Base-by-base conservation (phyloP, 1,284 basidiomycete species). In the Sparassis latifolia region DNA sequence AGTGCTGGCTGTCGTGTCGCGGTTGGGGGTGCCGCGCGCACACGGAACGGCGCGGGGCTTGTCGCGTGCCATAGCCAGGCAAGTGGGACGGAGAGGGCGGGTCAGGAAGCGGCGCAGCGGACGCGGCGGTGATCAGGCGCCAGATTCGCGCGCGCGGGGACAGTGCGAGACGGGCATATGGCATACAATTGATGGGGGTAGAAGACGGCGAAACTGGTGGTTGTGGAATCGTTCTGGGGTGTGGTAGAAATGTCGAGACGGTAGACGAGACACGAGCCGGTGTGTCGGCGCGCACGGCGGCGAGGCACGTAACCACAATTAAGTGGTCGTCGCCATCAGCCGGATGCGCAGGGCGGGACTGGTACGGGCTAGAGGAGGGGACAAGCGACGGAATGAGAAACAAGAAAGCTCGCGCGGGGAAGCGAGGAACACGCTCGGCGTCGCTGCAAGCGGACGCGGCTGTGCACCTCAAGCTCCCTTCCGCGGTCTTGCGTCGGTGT, bases 301-400 rank as follows among this genome's bases (percentile, higher is more conserved):
- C 79, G 77, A 82, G 76, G 74, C 75, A 82, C 80, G 80, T 70
- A 78, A 82, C 81, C 82, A 77, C 84, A 86, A 61, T 66, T 52
- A 87, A 86, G 84, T 78, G 82, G 80, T 83, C 81, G 80, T 83
- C 79, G 75, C 77, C 63, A 50, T 62, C 60, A 60, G 56, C 60
- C 51, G 50, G 42, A 75, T 74, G 69, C 71, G 73, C 62, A 67
- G 71, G 79, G 75, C 72, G 65, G 68, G 78, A 69, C 64, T 65
- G 58, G 71, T 76, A 71, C 52, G 61, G 78, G 74, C 53, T 76
- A 76, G 66, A 52, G 50, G 63, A 66, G 67, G 59, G 56, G 62
- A 63, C 62, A 66, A 56, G 57, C 69, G 73, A 75, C 74, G 56
- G 54, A 57, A 66, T 63, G 68, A 69, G 72, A 68, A 69, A 71